Evolutionary conservation across 2,329 filamentous ascomycete species (phyloP).

Genomic region (Xylariaceae sp.): DNA sequence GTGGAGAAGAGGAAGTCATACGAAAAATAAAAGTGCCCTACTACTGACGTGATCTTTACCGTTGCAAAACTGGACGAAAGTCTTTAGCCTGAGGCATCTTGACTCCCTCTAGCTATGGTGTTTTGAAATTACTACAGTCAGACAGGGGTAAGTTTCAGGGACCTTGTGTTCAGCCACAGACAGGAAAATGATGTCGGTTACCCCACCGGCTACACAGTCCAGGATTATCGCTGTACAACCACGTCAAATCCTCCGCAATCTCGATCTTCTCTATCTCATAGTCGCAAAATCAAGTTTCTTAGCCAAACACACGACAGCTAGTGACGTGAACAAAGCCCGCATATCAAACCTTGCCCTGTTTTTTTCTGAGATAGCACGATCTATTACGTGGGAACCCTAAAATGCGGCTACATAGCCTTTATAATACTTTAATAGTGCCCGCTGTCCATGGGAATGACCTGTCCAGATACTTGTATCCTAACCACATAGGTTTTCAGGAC

Average conservation of each 20-base stretch:
- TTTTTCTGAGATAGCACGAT: neutral
- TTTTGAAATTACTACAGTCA: no score
- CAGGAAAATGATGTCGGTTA: constrained; percentile 19
- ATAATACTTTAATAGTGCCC: constrained; percentile 7
- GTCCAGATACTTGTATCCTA: no score
- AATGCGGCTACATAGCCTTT: neutral
- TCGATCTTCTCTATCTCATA: constrained; percentile 13
- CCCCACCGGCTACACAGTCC: constrained; percentile 17
- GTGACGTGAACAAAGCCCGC: constrained; percentile 19
- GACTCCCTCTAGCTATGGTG: no score
- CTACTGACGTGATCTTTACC: no score
- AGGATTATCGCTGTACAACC: constrained; percentile 5
- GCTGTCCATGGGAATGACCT: no score
- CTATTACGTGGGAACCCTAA: constrained; percentile 1
- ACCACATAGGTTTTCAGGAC: no score
- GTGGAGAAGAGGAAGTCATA: no score
- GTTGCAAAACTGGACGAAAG: no score
- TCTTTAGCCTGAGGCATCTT: no score
- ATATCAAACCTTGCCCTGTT: neutral
- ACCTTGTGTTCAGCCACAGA: constrained; percentile 10
- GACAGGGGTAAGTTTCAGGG: no score
- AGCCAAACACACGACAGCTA: neutral
- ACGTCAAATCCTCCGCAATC: constrained; percentile 25
- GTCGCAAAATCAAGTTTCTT: constrained; percentile 23
- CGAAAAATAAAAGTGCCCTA: no score